These are phyloP conservation scores for Cinnamomum micranthum DNA, from an alignment of 164 flowering plant genomes.

Conservation along the genomic window DNA sequence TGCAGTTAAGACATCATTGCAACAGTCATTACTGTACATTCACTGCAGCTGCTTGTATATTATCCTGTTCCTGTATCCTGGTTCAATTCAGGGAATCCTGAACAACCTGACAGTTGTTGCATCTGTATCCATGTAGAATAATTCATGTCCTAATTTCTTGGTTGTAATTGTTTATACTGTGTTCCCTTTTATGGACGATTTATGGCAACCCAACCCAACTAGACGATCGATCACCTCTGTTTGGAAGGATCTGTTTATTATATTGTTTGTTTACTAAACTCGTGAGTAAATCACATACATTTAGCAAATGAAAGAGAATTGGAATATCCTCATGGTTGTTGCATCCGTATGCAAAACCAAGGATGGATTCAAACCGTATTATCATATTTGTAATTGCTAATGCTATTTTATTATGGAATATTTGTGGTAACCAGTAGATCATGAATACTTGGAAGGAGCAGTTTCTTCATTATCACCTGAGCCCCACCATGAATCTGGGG, in stretches of 20 bases:
- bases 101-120: neutral
- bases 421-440: neutral
- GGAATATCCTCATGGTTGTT: neutral
- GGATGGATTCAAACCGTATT: no score
- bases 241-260: no score
- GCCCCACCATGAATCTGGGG: no score
- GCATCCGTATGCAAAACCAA: neutral
- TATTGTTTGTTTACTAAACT: no score
- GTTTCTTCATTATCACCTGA: no score
- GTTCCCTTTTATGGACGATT: no score
- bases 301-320: no score
- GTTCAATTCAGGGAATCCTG: neutral
- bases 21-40: neutral
- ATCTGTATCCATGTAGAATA: neutral
- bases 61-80: neutral
- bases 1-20: neutral
- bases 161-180: neutral
- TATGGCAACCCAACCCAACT: no score
- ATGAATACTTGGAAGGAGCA: no score
- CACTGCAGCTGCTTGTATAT: neutral
- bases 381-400: neutral
- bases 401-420: neutral
- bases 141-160: neutral
- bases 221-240: no score
- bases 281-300: no score